Base-by-base conservation (phyloP, 176 grass and related monocot genomes). In the Carex parvula region DNA sequence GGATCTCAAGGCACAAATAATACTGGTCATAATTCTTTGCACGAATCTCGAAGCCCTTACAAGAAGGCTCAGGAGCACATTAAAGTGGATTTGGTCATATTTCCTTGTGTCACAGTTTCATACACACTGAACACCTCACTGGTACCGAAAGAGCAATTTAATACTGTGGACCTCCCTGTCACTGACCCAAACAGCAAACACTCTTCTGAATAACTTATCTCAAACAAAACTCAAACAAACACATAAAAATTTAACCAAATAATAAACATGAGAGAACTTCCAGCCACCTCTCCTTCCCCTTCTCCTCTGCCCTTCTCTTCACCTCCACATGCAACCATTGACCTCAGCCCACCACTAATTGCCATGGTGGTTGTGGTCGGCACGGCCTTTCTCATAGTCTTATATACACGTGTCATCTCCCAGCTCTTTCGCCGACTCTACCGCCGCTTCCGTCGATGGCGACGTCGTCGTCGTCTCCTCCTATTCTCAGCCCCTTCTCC, bases 351-450 rank as follows among this genome's bases (percentile, higher is more conserved):
- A 29, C 95, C 95, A 18, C 92, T 98, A 17, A 98, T 98, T 81
- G 95, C 95, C 66, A 98, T 98, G 95, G 91, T 98, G 29, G 95
- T 89, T 12, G 95, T 98, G 2, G 89, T 98, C 6, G 89, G 95
- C 7, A 92, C 95, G 33, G 95, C 95, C 50, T 86, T 98, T 63
- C 83, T 98, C n/a, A 92, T 98, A 81, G 91, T 98, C 29, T 84
- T 98, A n/a, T 98, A 98, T 84, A 93, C 91, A 29, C 88, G 92
- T 0, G 88, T 98, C 0, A 77, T 94, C 32, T 83, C 91, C 76
- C 95, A 88, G 15, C 66, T 89, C 84, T 75, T 95, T 81, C 86
- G 89, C 15, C 18, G 64, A 12, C 73, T 88, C 9, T 68, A 79
- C 3, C 86, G 88, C 8, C 82, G 92, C 26, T 92, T 85, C 83